Percentiles rank a stretch among this genome's conserved stretches.
Evolutionary conservation across 2,329 filamentous ascomycete species (phyloP).

Genomic region (Tricladium varicosporioides): DNA sequence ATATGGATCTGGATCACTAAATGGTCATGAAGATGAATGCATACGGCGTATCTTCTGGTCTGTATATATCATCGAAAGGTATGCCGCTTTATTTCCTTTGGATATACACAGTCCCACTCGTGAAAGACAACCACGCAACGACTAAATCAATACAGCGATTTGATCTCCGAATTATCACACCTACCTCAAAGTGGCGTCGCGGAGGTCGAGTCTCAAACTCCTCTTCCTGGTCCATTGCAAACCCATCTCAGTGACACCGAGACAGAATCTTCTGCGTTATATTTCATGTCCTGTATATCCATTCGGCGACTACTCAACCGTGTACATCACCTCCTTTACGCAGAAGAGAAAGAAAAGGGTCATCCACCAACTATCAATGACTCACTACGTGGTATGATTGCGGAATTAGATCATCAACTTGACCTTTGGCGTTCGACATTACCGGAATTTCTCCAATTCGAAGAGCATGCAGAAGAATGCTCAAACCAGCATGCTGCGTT

Average conservation of each 20-base stretch:
- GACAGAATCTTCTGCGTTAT: slow-evolving; percentile 46
- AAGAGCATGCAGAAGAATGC: slow-evolving; percentile 33
- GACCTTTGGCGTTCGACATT: slow-evolving; percentile 49
- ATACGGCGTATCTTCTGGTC: slow-evolving; percentile 53
- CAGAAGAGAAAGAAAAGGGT: background rate
- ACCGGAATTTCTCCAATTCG: slow-evolving; percentile 43
- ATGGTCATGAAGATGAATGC: slow-evolving; percentile 44
- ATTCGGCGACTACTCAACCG: slow-evolving; percentile 36
- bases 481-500: slow-evolving; percentile 46
- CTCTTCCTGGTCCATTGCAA: slow-evolving; percentile 45
- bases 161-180: slow-evolving; percentile 50
- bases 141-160: slow-evolving; percentile 40
- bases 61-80: slow-evolving; percentile 54
- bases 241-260: slow-evolving; percentile 39
- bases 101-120: background rate
- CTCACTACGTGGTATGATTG: slow-evolving; percentile 13
- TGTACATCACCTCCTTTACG: background rate
- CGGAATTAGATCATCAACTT: slow-evolving; percentile 46
- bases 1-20: slow-evolving; percentile 38
- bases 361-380: slow-evolving; percentile 9
- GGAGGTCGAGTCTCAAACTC: slow-evolving; percentile 49
- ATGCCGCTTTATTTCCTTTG: background rate
- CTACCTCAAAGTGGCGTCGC: slow-evolving; percentile 50
- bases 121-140: background rate
- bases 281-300: slow-evolving; percentile 53